Evolutionary conservation across 805 yeast genomes (phyloP).

Genomic region (Cyberlindnera galapagoensis): DNA sequence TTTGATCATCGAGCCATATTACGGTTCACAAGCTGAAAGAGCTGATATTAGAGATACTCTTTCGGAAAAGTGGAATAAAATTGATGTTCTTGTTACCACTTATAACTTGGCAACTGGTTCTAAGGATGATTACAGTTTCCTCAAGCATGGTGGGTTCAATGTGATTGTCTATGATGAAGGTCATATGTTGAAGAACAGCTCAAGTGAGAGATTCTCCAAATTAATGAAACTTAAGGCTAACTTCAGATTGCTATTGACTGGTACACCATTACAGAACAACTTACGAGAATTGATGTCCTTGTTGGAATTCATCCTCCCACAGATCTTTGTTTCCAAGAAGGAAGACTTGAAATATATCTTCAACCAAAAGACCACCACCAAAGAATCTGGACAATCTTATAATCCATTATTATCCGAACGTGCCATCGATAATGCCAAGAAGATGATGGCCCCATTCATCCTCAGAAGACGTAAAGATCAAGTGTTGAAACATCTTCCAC

Average conservation of each 20-base stretch:
- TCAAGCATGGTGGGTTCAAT: slow-evolving; percentile 70
- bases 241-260: slow-evolving; percentile 86
- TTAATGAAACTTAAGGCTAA: slow-evolving; percentile 77
- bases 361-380: slow-evolving; percentile 79
- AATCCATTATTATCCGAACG: slow-evolving; percentile 85
- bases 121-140: slow-evolving; percentile 72
- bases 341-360: slow-evolving; percentile 79
- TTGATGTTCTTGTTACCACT: slow-evolving; percentile 91
- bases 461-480: slow-evolving; percentile 87
- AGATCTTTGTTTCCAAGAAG: slow-evolving; percentile 69
- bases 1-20: slow-evolving; percentile 82
- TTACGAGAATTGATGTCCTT: slow-evolving; percentile 84
- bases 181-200: slow-evolving; percentile 88
- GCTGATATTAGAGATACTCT: slow-evolving; percentile 74
- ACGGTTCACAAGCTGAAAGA: slow-evolving; percentile 82
- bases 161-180: slow-evolving; percentile 96
- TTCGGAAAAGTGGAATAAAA: slow-evolving; percentile 42
- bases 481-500: slow-evolving; percentile 84
- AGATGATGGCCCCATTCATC: slow-evolving; percentile 98
- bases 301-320: slow-evolving; percentile 85
- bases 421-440: slow-evolving; percentile 87
- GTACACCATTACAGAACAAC: slow-evolving; percentile 96
- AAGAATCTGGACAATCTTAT: slow-evolving; percentile 40
- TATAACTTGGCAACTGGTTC: slow-evolving; percentile 87
- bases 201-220: slow-evolving; percentile 79